Conservation (phyloP, 129 eudicot genomes). For the Apium graveolens region DNA sequence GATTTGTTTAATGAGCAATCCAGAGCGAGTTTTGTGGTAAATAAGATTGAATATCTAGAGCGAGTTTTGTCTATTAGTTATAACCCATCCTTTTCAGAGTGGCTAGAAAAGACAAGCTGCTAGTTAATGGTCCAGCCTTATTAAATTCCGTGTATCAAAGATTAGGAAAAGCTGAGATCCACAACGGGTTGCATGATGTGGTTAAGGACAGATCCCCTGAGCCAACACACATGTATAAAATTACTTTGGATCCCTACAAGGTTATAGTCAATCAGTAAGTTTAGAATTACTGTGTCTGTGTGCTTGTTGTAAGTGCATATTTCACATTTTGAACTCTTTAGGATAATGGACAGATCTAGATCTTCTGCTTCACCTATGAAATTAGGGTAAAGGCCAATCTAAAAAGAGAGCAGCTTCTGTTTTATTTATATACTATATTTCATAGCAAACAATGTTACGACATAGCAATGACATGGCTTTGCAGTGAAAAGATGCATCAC, state of each 20-base stretch:
- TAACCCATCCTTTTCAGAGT: not conserved
- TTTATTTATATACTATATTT: not conserved
- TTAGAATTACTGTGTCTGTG: not conserved
- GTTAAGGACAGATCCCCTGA: not conserved
- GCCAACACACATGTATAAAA: not conserved
- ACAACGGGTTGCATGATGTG: not conserved
- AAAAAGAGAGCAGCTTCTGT: not conserved
- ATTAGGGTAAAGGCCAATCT: not conserved
- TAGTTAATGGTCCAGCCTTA: not conserved
- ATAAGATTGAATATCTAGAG: not conserved
- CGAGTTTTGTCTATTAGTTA: not conserved
- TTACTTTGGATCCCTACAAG: not conserved
- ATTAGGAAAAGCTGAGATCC: not conserved
- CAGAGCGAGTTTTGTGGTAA: not conserved
- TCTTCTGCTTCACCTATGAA: not conserved
- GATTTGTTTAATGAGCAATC: not conserved
- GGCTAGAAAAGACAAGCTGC: not conserved
- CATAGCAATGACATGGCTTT: too few species aligned
- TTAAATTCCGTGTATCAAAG: not conserved
- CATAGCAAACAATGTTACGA: not conserved
- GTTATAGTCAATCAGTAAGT: not conserved
- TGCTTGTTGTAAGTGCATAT: not conserved
- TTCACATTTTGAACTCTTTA: not conserved
- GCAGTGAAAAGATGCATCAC: conserved; percentile 5
- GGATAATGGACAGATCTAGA: not conserved